A percentile compares a stretch with the other conserved stretches of the same genome.
These are phyloP conservation scores for Podospora fimiseda DNA, from an alignment of 495 filamentous ascomycete genomes.

Conservation along the genomic window DNA sequence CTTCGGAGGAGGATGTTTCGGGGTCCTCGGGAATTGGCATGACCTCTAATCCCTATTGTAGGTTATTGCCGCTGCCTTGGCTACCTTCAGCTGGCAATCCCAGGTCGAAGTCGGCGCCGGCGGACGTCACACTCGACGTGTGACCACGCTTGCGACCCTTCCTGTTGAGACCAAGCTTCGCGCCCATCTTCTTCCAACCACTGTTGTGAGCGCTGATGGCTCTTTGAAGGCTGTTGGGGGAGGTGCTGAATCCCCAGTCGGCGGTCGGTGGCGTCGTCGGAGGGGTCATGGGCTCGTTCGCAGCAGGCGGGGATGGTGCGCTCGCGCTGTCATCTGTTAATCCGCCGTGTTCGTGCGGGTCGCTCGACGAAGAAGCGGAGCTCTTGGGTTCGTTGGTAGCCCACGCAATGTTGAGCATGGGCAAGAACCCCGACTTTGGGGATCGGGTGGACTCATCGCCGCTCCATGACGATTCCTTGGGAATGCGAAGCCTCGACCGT, in stretches of 20 bases:
- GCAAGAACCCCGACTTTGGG: conserved; percentile 38
- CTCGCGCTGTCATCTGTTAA: conserved; percentile 47
- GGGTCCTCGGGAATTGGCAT: conserved; percentile 39
- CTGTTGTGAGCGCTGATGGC: conserved; percentile 47
- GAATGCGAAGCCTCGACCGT: conserved; percentile 34
- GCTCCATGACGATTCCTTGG: conserved; percentile 24
- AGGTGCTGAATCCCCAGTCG: conserved; percentile 48
- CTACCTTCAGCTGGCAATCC: conserved; percentile 23
- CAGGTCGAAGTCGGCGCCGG: conserved; percentile 20
- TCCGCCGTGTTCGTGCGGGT: conserved; percentile 27
- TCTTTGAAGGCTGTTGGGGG: conserved; percentile 44
- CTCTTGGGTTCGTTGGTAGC: conserved; percentile 29
- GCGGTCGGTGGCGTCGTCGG: conserved; percentile 75
- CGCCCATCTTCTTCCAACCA: conserved; percentile 81
- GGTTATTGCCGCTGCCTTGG: conserved; percentile 27
- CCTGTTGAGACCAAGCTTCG: conserved; percentile 65
- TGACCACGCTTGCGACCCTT: conserved; percentile 40
- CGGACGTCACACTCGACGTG: conserved; percentile 32
- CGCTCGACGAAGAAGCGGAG: conserved; percentile 34
- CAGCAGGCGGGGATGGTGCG: conserved; percentile 43
- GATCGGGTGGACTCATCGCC: conserved; percentile 35
- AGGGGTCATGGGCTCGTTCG: conserved; percentile 74
- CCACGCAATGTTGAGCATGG: conserved; percentile 38
- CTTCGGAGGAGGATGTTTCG: conserved; percentile 20
- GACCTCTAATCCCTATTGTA: conserved; percentile 51